These are phyloP conservation scores for Exserohilum rostratum DNA, from an alignment of 2,329 filamentous ascomycete genomes.

Conservation along the genomic window DNA sequence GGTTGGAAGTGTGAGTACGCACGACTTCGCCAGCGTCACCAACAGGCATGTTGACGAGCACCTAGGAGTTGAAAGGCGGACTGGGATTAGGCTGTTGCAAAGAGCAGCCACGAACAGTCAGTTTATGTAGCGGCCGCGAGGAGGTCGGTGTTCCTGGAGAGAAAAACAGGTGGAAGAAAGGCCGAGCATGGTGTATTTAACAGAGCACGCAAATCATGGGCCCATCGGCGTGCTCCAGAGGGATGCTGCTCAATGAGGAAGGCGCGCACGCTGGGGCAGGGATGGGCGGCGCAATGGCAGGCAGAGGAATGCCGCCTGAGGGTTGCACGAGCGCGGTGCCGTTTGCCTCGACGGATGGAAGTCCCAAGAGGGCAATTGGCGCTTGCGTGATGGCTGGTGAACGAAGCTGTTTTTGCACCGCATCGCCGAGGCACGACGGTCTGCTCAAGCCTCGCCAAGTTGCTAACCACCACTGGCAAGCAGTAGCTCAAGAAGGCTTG, in stretches of 20 bases:
- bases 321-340: neutral
- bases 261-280: constrained; percentile 14
- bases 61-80: neutral
- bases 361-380: constrained; percentile 10
- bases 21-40: constrained; percentile 35
- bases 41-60: constrained; percentile 35
- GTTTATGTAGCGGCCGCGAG: constrained; percentile 15
- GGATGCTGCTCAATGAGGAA: constrained; percentile 17
- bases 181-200: constrained; percentile 17
- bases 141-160: constrained; percentile 12
- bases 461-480: constrained; percentile 18
- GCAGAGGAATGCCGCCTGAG: no score
- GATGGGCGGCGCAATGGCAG: constrained; percentile 6
- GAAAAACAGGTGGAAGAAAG: neutral
- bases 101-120: constrained; percentile 7
- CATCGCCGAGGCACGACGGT: constrained; percentile 16
- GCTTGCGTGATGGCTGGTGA: constrained; percentile 10
- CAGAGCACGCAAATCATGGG: constrained; percentile 10
- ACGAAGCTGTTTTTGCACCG: constrained; percentile 17
- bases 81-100: constrained; percentile 6
- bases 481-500: constrained; percentile 20
- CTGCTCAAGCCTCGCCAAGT: constrained; percentile 22
- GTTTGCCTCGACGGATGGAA: constrained; percentile 28
- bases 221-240: constrained; percentile 11
- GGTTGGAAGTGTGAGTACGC: constrained; percentile 6